Conservation (phyloP, 2,329 filamentous ascomycete species). For the Paraphoma sp. region DNA sequence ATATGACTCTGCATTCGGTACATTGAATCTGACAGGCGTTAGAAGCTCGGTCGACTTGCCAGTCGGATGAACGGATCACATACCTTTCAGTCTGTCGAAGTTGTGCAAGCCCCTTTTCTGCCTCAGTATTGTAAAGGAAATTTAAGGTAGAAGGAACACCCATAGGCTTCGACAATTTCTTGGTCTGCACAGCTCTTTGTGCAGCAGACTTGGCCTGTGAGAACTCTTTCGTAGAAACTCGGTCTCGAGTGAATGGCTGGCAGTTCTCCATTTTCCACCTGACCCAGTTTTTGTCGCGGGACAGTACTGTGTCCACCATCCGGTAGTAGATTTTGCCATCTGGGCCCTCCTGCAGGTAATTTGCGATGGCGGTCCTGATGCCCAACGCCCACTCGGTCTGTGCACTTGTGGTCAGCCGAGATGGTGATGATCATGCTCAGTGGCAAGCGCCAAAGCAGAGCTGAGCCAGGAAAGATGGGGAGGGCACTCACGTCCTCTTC, state of each 20-base stretch:
- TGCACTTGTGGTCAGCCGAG: conserved; percentile 44
- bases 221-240: conserved; percentile 74
- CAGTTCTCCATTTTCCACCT: conserved; percentile 97
- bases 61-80: conserved; percentile 37
- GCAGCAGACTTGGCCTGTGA: conserved; percentile 71
- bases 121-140: conserved; percentile 75
- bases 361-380: conserved; percentile 79
- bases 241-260: conserved; percentile 79
- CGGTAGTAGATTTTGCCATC: conserved; percentile 94
- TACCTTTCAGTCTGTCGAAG: conserved; percentile 69
- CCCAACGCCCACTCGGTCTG: conserved; percentile 83
- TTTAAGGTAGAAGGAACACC: conserved; percentile 47
- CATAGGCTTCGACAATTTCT: conserved; percentile 65
- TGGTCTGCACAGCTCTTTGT: conserved; percentile 71
- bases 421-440: conserved; percentile 30
- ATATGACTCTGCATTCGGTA: conserved; percentile 75
- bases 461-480: conserved; percentile 20
- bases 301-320: conserved; percentile 95
- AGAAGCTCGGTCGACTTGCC: conserved; percentile 22
- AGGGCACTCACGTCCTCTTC: conserved; percentile 77
- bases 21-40: conserved; percentile 62
- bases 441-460: conserved; percentile 18
- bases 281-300: conserved; percentile 97
- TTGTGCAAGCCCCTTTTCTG: conserved; percentile 68
- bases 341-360: conserved; percentile 78